phyloP scores from a whole-genome alignment of 768 basidiomycete genomes.

The Mycena capillaripes region DNA sequence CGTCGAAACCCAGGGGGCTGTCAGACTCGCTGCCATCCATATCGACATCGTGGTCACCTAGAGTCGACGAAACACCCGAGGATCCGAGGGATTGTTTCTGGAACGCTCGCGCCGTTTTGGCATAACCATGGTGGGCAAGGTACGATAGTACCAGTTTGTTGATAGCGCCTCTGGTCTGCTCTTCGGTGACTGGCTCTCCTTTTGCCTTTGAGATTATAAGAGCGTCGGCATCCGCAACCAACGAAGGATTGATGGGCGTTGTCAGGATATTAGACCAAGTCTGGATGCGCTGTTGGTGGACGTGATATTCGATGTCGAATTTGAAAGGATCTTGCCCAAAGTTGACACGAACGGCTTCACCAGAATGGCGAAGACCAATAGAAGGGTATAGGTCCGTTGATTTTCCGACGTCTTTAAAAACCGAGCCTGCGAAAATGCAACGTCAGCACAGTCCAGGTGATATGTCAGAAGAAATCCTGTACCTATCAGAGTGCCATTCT shows the following conservation, averaged over 20 bases:
- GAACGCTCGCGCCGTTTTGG: conserved; percentile 77
- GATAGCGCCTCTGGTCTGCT: conserved; percentile 69
- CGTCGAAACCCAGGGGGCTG: conserved; percentile 49
- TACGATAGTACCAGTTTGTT: conserved; percentile 85
- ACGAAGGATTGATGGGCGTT: conserved; percentile 61
- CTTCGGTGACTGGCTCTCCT: conserved; percentile 55
- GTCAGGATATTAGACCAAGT: conserved; percentile 79
- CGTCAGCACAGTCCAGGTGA: conserved; percentile 2
- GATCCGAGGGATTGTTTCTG: conserved; percentile 54
- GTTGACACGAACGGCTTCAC: conserved; percentile 87
- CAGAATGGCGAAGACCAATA: conserved; percentile 87
- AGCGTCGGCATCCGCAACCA: conserved; percentile 43
- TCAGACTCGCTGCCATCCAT: conserved; percentile 54
- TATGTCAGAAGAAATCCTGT: conserved; percentile 16
- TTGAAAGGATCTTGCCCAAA: conserved; percentile 90
- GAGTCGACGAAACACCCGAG: conserved; percentile 16
- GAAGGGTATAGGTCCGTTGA: conserved; percentile 83
- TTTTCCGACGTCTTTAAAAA: conserved; percentile 81
- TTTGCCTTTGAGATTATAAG: conserved; percentile 38
- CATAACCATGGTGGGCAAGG: conserved; percentile 88
- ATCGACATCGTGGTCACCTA: conserved; percentile 59
- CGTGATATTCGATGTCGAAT: conserved; percentile 92
- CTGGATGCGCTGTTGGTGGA: conserved; percentile 74
- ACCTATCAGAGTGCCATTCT: conserved; percentile 86
- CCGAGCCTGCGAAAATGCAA: conserved; percentile 60